phyloP scores from a whole-genome alignment of 129 eudicot species.

The Sambucus nigra region DNA sequence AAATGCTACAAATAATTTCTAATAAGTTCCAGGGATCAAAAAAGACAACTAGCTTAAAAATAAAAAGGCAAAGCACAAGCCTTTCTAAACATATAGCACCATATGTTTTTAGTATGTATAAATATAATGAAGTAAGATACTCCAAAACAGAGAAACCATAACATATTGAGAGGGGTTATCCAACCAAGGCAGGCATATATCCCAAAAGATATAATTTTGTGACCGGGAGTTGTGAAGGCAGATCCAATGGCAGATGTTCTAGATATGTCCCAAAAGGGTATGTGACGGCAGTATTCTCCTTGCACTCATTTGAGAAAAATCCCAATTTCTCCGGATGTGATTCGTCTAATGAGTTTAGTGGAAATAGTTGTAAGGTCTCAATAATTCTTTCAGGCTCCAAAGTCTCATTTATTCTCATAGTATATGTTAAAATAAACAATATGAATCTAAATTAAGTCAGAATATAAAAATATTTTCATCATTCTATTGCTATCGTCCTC shows the following conservation, averaged over 20 bases:
- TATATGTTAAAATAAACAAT: constrained; percentile 22
- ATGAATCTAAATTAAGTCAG: not conserved
- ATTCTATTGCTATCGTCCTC: too few relatives aligned
- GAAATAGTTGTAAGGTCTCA: constrained; percentile 85
- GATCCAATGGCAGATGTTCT: too few relatives aligned
- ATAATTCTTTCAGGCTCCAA: constrained; percentile 47
- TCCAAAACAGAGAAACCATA: constrained; percentile 1
- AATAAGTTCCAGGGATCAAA: not conserved
- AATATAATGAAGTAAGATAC: not conserved
- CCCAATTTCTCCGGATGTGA: too few relatives aligned
- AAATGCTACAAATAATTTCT: not conserved
- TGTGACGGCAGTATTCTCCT: too few relatives aligned
- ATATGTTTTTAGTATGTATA: not conserved
- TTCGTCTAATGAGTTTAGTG: too few relatives aligned
- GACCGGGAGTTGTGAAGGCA: constrained; percentile 27
- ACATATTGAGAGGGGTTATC: not conserved
- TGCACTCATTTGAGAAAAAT: too few relatives aligned
- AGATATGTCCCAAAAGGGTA: too few relatives aligned
- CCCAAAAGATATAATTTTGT: not conserved
- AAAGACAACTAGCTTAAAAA: not conserved
- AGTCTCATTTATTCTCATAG: constrained; percentile 35
- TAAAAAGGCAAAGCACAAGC: not conserved
- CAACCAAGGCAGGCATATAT: not conserved
- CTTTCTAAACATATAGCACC: not conserved
- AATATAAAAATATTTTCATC: too few relatives aligned